Percentiles rank a stretch among this genome's conserved stretches.
These are phyloP conservation scores for Penicillium antarcticum DNA, from an alignment of 495 filamentous ascomycete genomes.

Conservation along the genomic window DNA sequence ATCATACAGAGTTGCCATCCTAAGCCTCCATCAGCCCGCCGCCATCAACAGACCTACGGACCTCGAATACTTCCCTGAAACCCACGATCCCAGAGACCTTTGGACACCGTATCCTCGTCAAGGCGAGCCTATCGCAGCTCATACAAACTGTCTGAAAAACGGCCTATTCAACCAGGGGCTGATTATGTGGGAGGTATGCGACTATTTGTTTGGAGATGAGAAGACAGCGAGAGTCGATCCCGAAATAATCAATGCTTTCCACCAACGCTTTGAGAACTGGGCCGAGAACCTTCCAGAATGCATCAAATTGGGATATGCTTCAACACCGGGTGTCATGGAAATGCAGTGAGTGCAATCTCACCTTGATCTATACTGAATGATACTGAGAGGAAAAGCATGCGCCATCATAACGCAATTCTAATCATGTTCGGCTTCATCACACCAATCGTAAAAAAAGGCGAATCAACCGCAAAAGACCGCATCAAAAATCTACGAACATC, in stretches of 20 bases:
- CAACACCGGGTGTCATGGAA: constrained; percentile 1
- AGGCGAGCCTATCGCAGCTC: neutral
- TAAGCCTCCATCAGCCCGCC: constrained; percentile 8
- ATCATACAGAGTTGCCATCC: neutral
- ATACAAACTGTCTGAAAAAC: constrained; percentile 14
- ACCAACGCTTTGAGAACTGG: neutral
- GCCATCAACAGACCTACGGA: constrained; percentile 3
- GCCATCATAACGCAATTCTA: constrained; percentile 4
- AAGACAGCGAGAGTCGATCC: neutral
- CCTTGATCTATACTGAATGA: neutral
- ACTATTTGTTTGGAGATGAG: constrained; percentile 11
- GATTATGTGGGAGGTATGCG: constrained; percentile 10
- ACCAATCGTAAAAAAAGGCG: neutral
- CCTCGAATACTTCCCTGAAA: constrained; percentile 1
- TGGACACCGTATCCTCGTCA: constrained; percentile 18
- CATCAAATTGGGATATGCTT: neutral
- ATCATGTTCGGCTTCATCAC: constrained; percentile 5
- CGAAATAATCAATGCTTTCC: neutral
- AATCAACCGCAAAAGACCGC: neutral
- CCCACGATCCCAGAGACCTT: constrained; percentile 9
- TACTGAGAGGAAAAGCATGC: neutral
- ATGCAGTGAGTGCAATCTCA: constrained; percentile 2
- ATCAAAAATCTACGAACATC: neutral
- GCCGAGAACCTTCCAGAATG: neutral
- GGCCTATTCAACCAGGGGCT: neutral